A percentile compares a stretch with the other conserved stretches of the same genome.
Conservation (phyloP, 345 rosid genomes). For the Murraya paniculata region DNA sequence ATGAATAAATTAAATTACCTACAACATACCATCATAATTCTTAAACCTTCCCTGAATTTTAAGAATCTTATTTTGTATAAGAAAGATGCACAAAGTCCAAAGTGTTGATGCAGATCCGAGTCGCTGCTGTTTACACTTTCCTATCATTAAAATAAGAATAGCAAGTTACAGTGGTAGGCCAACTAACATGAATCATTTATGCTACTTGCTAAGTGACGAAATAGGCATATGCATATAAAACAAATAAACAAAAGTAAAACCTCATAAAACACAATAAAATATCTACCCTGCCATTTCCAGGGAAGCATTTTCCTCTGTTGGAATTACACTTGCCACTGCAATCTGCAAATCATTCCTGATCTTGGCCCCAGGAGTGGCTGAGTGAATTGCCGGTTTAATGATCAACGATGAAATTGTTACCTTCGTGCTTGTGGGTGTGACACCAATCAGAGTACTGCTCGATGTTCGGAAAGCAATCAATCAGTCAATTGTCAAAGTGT, state of each 20-base stretch:
- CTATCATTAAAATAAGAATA: not conserved
- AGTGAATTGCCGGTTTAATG: not conserved
- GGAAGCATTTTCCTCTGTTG: not conserved
- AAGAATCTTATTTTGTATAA: constrained; percentile 12
- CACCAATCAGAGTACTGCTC: not conserved
- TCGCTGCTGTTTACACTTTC: constrained; percentile 9
- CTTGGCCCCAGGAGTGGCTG: not conserved
- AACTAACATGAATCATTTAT: not conserved
- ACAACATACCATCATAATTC: not conserved
- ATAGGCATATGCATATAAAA: not conserved
- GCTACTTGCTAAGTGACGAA: not conserved
- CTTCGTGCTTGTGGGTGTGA: not conserved
- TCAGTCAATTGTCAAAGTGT: not conserved
- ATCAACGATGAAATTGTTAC: not conserved
- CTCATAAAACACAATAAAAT: no score
- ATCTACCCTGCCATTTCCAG: no score
- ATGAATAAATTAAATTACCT: no score
- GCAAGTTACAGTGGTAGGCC: not conserved
- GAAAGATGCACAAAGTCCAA: not conserved
- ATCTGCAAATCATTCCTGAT: not conserved
- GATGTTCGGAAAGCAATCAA: not conserved
- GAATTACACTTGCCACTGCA: not conserved
- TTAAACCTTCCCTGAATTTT: not conserved
- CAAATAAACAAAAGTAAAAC: not conserved
- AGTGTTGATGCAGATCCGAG: constrained; percentile 1